Evolutionary conservation across 192 early-diverging fungal species (phyloP).

Genomic region (Phycomyces blakesleeanus): DNA sequence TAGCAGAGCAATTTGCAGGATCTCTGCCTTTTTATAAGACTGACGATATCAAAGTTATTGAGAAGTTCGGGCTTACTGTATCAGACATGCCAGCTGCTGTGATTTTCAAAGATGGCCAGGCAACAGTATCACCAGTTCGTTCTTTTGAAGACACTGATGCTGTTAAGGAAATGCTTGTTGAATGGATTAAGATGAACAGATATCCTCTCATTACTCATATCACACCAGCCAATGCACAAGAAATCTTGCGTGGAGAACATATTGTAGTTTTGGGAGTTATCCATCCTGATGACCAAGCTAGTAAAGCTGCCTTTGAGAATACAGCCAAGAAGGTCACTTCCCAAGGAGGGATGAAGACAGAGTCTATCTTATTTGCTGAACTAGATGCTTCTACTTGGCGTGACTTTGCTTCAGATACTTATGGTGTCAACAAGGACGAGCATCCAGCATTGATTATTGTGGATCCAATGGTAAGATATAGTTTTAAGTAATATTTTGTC

Average conservation of each 20-base stretch:
- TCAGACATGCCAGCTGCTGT: constrained; percentile 44
- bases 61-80: constrained; percentile 12
- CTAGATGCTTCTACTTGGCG: constrained; percentile 60
- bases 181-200: constrained; percentile 64
- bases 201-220: constrained; percentile 65
- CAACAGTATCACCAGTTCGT: constrained; percentile 21
- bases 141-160: constrained; percentile 11
- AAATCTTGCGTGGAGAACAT: constrained; percentile 61
- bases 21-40: constrained; percentile 35
- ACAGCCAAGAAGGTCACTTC: constrained; percentile 5
- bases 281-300: constrained; percentile 34
- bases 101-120: constrained; percentile 57
- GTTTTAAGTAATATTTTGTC: no score
- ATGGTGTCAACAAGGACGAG: constrained; percentile 25
- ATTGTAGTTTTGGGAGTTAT: constrained; percentile 65
- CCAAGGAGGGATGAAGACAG: constrained; percentile 10
- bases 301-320: not conserved
- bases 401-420: constrained; percentile 54
- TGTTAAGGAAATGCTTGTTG: constrained; percentile 41
- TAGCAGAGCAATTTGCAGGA: constrained; percentile 22
- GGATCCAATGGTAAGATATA: constrained; percentile 12
- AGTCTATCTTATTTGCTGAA: constrained; percentile 56
- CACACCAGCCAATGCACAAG: constrained; percentile 59
- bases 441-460: constrained; percentile 20
- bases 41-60: constrained; percentile 24